Evolutionary conservation across 176 grass and related monocot genomes (phyloP), one percentile per base, ranked within the genome.

Genomic region (Phyllostachys edulis): DNA sequence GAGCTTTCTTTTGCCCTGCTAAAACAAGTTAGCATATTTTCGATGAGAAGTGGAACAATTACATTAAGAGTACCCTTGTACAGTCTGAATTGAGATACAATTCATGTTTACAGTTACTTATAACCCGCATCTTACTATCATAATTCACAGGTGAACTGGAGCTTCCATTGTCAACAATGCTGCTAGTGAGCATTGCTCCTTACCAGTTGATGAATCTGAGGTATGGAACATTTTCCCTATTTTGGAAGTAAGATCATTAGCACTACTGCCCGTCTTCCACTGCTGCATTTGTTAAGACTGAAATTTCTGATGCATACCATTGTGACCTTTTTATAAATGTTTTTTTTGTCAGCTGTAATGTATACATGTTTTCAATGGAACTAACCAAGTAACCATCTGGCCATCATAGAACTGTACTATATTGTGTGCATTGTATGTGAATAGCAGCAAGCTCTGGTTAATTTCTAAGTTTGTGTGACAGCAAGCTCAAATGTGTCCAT

Each of bases 101-200:
- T 55, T 44, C 55, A 85, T 80, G 7, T 68, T 67, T 63, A 77
- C 12, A 68, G 2, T 65, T 64, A 38, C 47, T 82, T 89, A 63
- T 72, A 78, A 78, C 18, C 44, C 10, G 13, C 41, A 66, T 47
- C 40, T 86, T 37, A 69, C 36, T 52, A 49, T 82, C 82, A 29
- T 36, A n/a, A n/a, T n/a, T n/a, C n/a, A n/a, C n/a, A 98, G 96
- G 88, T 87, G 89, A 92, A 59, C 68, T 99, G 78, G 93, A 96
- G 29, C 93, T 99, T 71, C 91, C 96, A 0, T 87, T 99, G 64
- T 86, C 86, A 18, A 80, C 93, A 27, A 91, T 99, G 86, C 75
- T 99, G 23, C 82, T 96, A 21, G 87, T 96, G 62, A 99, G 86
- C 6, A 66, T 90, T 49, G 96, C 91, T 82, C 93, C 96, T 46